Percentiles rank a stretch among this genome's conserved stretches.
phyloP scores from a whole-genome alignment of 805 yeast species.

The Saturnispora halmiae region DNA sequence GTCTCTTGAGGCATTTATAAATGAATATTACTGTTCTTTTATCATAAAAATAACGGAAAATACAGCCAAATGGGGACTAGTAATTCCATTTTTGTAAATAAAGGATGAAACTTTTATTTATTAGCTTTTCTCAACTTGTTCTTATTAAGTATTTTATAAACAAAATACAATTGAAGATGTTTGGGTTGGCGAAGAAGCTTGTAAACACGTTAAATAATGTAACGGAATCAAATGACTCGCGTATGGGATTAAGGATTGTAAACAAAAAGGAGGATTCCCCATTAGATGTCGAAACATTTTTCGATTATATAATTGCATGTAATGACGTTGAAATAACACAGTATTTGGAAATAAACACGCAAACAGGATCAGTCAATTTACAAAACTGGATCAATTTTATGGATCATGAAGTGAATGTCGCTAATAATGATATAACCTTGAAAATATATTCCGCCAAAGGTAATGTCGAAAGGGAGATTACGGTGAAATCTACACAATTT shows the following conservation, averaged over 20 bases:
- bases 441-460: constrained; percentile 88
- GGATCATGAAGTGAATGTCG: constrained; percentile 22
- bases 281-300: constrained; percentile 58
- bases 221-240: constrained; percentile 18
- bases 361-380: constrained; percentile 16
- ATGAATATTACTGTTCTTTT: no score
- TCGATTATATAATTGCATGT: constrained; percentile 76
- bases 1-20: no score
- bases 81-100: no score
- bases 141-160: no score
- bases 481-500: constrained; percentile 4
- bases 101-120: no score
- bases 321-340: constrained; percentile 44
- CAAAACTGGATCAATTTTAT: constrained; percentile 20
- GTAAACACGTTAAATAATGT: constrained; percentile 31
- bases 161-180: constrained; percentile 35
- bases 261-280: constrained; percentile 43
- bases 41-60: no score
- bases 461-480: constrained; percentile 42
- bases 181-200: constrained; percentile 55
- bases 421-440: constrained; percentile 33
- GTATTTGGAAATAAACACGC: constrained; percentile 18
- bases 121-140: no score
- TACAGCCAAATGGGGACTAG: no score
- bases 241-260: constrained; percentile 51